These are phyloP conservation scores for Coniochaeta hoffmannii DNA, from an alignment of 2,329 filamentous ascomycete species.

Conservation along the genomic window DNA sequence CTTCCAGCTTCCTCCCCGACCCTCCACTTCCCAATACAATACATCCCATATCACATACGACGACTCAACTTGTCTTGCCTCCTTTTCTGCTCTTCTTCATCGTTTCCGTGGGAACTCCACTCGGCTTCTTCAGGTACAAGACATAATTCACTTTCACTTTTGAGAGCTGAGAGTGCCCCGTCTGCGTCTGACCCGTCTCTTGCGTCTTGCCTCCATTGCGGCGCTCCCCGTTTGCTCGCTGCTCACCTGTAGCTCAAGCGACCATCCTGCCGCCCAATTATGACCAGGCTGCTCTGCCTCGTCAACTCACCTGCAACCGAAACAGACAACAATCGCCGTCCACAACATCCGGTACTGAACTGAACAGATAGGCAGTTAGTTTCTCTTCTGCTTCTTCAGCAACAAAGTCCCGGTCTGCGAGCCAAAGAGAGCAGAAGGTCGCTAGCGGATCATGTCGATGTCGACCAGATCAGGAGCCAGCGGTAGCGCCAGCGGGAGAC, in stretches of 20 bases:
- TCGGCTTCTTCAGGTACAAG: constrained; percentile 1
- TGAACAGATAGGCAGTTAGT: not conserved
- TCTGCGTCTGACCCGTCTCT: not conserved
- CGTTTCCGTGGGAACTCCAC: constrained; percentile 4
- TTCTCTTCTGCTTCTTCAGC: no score
- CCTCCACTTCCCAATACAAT: not conserved
- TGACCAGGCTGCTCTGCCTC: not conserved
- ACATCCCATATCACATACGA: not conserved
- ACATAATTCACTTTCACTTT: not conserved
- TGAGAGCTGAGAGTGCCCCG: constrained; percentile 2
- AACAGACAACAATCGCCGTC: not conserved
- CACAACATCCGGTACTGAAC: not conserved
- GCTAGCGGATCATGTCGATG: not conserved
- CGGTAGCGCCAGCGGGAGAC: not conserved
- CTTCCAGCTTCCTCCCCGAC: not conserved
- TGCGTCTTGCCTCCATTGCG: not conserved
- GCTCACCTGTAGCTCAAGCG: not conserved
- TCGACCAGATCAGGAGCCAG: not conserved
- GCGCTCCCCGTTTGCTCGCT: not conserved
- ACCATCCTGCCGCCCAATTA: not conserved
- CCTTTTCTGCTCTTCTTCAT: constrained; percentile 1
- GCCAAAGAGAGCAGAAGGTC: not conserved
- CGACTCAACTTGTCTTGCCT: not conserved
- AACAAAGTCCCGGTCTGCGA: not conserved
- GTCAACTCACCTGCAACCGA: not conserved